Evolutionary conservation across 805 yeast species (phyloP), one percentile per base, ranked within the genome.

Genomic region (Nadsonia fulvescens): DNA sequence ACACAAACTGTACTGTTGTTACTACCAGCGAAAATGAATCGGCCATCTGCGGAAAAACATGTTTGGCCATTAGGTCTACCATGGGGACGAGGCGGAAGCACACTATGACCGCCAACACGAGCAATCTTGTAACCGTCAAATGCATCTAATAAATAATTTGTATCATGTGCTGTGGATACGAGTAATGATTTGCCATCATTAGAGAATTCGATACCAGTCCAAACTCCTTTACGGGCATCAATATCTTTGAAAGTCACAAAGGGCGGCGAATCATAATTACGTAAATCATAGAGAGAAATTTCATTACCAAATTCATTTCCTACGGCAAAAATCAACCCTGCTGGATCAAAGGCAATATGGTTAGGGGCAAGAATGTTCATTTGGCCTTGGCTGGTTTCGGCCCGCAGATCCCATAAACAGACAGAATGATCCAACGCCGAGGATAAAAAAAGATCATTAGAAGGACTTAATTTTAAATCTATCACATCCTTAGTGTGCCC

Each of bases 401-500:
- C 57, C 37, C 86, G 56, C 14, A 76, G 46, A 49, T 89, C 96
- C 98, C 98, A 89, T 5, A 77, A 37, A 35, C 89, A 66, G 1
- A 82, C 76, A 1, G 93, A 69, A 28, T 72, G 63, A 46, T 89
- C 98, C 30, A 63, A 46, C 0, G 92, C 64, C 0, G 86, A 60
- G 22, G 77, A 68, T 6, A 77, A 39, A 42, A 77, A 64, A 8
- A 62, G 50, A 40, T 73, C 82, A 29, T 61, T 60, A 4, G 65
- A 54, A 1, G 92, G 93, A 24, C 70, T 65, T 39, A 81, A 65
- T 46, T 75, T 81, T 4, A 89, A 47, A 6, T 68, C 62, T 4
- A 65, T 63, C 4, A 89, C 94, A 33, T 69, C 63, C 8, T 66
- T 77, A 25, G 70, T 69, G 47, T 89, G 98, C 2, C 95, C 96